Evolutionary conservation across 495 filamentous ascomycete genomes (phyloP).

Genomic region (Hypoxylon trugodes): DNA sequence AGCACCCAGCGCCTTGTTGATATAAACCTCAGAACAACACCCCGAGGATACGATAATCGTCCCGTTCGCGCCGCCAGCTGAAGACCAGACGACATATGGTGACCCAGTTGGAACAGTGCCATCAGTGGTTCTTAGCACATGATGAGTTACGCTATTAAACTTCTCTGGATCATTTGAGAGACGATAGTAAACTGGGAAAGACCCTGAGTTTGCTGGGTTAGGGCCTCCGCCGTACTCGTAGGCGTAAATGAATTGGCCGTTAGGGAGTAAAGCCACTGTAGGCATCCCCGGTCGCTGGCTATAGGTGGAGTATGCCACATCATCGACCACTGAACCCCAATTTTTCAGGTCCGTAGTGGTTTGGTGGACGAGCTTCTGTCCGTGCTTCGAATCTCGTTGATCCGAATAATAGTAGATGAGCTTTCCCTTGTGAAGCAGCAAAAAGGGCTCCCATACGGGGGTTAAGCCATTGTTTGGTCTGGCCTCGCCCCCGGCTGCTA

Average conservation of each 20-base stretch:
- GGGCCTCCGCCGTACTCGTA: conserved; percentile 70
- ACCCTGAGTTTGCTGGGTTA: conserved; percentile 36
- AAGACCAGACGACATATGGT: conserved; percentile 64
- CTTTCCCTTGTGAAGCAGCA: conserved; percentile 63
- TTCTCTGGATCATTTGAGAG: conserved; percentile 59
- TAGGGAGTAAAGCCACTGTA: conserved; percentile 64
- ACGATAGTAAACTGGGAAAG: conserved; percentile 66
- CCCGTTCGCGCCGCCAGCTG: conserved; percentile 63
- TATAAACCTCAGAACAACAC: conserved; percentile 60
- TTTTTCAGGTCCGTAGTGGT: conserved; percentile 61
- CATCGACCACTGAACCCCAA: conserved; percentile 68
- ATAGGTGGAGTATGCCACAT: conserved; percentile 67
- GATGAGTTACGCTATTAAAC: conserved; percentile 55
- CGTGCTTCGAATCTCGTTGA: conserved; percentile 69
- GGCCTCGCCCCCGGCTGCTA: conserved; percentile 70
- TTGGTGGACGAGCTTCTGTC: conserved; percentile 74
- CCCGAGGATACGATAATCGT: conserved; percentile 66
- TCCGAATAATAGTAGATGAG: conserved; percentile 75
- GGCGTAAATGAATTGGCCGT: conserved; percentile 67
- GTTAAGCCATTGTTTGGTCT: conserved; percentile 68
- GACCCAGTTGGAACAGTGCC: conserved; percentile 61
- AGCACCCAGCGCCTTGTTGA: conserved; percentile 65
- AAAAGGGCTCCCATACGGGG: conserved; percentile 76
- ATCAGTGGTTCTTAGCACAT: conserved; percentile 53
- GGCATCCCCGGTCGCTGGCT: conserved; percentile 75